Base-by-base conservation (phyloP, 352 stramenopile genomes). In the Pythium aquatile region DNA sequence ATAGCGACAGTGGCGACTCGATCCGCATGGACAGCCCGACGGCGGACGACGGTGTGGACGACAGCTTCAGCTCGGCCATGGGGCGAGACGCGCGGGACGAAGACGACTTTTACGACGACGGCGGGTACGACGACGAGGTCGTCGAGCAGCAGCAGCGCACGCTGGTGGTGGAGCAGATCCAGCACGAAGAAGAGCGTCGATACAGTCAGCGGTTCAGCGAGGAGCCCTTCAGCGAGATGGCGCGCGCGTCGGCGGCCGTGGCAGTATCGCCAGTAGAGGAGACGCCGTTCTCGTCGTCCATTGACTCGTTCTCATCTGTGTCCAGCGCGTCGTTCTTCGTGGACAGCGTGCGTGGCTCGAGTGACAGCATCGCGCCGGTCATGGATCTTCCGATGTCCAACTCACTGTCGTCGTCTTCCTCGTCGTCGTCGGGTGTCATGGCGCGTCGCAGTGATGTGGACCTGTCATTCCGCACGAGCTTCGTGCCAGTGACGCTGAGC, bases 331-430 rank as follows among this genome's bases (percentile, higher is more conserved):
- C 49, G 11, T 70, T 70, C 49, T 70, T 70, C 40, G 63, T 70
- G 14, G 63, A 70, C 2, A 70, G 63, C 49, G 48, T 70, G 48
- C 55, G 63, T 5, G 63, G 63, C 55, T 69, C 63, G n/a, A 63
- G 37, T 20, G 63, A 70, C 48, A 70, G 63, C 35, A 57, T 70
- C 37, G 55, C 63, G 17, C 39, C 55, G 24, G 8, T 65, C 28
- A 68, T 68, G 61, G 63, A 70, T 6, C 51, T 70, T 14, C 28
- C 55, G 24, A 40, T 47, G 14, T 70, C 63, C n/a, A 39, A n/a
- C 20, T 57, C 58, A 17, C 17, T 58, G n/a, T 65, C 58, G n/a
- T 35, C 47, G 33, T 52, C 61, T 10, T n/a, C 53, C 9, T 14
- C 32, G 4, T 58, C 54, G 30, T 42, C 40, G 24, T 30, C 56